Percentiles rank a stretch among this genome's conserved stretches.
Conservation (phyloP, 2,329 filamentous ascomycete genomes). For the Tolypocladium amazonense region DNA sequence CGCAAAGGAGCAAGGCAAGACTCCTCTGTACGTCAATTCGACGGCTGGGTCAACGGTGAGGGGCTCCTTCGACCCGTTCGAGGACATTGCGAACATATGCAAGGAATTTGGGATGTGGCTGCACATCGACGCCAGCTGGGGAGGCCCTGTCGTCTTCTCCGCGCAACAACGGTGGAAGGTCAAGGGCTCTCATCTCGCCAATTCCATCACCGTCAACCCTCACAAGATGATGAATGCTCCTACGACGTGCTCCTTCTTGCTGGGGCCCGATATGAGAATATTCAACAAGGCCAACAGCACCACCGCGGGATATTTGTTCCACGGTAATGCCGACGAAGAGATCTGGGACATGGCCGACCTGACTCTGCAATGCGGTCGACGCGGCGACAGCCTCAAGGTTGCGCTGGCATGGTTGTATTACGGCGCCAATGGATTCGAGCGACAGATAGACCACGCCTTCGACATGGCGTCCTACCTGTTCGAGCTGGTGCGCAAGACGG, state of each 20-base stretch:
- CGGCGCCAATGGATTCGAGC: constrained; percentile 61
- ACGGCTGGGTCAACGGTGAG: constrained; percentile 92
- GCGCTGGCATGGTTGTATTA: constrained; percentile 87
- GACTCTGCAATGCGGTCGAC: constrained; percentile 84
- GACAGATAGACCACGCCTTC: constrained; percentile 64
- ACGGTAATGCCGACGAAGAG: constrained; percentile 44
- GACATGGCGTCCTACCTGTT: constrained; percentile 61
- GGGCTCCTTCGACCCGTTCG: constrained; percentile 77
- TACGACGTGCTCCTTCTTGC: constrained; percentile 80
- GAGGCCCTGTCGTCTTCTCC: constrained; percentile 73
- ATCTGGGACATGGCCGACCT: constrained; percentile 86
- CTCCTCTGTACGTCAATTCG: constrained; percentile 89
- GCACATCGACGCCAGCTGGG: constrained; percentile 90
- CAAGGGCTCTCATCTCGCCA: constrained; percentile 59
- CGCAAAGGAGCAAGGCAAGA: constrained; percentile 57
- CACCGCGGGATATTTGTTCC: constrained; percentile 78
- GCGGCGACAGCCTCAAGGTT: constrained; percentile 77
- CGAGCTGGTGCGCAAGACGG: constrained; percentile 38
- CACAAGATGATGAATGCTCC: constrained; percentile 97
- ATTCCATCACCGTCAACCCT: constrained; percentile 81
- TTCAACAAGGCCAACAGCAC: constrained; percentile 82
- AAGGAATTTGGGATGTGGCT: constrained; percentile 70
- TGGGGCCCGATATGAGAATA: constrained; percentile 62
- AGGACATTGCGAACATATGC: constrained; percentile 59
- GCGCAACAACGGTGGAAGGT: constrained; percentile 53